Evolutionary conservation across 441 rosid genomes (phyloP).

Genomic region (Erodium moschatum): DNA sequence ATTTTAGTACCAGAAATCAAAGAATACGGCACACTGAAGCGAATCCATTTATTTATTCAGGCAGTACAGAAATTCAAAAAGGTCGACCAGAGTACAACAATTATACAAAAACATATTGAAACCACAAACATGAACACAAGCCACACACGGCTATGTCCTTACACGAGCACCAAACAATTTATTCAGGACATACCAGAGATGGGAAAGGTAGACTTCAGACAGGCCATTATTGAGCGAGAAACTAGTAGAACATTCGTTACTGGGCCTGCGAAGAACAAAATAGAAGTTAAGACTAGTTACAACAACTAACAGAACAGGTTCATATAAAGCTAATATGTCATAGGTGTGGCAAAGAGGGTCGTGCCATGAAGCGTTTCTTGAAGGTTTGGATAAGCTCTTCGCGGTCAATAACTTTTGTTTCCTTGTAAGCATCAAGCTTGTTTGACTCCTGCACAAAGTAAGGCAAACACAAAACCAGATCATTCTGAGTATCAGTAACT

Average conservation of each 20-base stretch:
- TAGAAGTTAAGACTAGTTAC: neutral
- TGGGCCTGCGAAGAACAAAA: neutral
- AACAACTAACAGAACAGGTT: neutral
- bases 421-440: slow-evolving; percentile 61
- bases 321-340: neutral
- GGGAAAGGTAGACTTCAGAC: no score
- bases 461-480: neutral
- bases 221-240: no score
- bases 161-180: no score
- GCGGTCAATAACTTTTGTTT: slow-evolving; percentile 49
- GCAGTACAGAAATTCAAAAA: no score
- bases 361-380: slow-evolving; percentile 47
- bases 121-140: no score
- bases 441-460: slow-evolving; percentile 45
- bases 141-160: no score
- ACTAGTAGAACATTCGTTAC: neutral
- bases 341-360: neutral
- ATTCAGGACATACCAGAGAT: no score
- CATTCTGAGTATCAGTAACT: neutral
- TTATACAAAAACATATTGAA: no score
- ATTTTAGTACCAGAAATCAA: no score
- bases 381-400: slow-evolving; percentile 30
- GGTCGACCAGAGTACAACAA: no score
- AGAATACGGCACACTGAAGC: no score
- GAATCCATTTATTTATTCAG: no score